Evolutionary conservation across 371 early-diverging fungal species (phyloP).

Genomic region (Encephalitozoon hellem): DNA sequence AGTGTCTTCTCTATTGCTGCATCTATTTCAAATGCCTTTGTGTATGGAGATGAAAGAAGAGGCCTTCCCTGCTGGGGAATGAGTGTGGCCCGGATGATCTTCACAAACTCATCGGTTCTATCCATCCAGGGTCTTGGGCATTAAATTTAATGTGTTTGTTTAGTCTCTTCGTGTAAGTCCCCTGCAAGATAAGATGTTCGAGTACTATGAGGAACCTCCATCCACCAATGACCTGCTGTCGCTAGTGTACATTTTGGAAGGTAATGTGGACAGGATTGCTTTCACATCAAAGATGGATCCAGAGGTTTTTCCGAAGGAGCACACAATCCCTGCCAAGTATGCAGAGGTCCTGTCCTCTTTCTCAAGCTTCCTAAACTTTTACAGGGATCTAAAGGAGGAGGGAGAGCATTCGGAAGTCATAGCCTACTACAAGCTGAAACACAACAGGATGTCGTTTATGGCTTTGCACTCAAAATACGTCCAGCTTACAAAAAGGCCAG

Average conservation of each 20-base stretch:
- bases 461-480: not conserved
- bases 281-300: not conserved
- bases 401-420: not conserved
- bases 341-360: not conserved
- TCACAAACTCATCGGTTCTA: constrained; percentile 54
- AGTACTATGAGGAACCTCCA: not conserved
- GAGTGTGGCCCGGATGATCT: constrained; percentile 41
- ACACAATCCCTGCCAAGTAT: not conserved
- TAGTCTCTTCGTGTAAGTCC: not conserved
- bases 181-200: not conserved
- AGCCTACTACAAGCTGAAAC: not conserved
- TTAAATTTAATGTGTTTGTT: constrained; percentile 2
- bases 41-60: not conserved
- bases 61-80: constrained; percentile 40
- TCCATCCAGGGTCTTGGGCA: constrained; percentile 42
- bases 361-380: not conserved
- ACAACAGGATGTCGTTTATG: not conserved
- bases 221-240: not conserved
- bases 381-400: not conserved
- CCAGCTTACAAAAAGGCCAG: not conserved
- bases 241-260: not conserved
- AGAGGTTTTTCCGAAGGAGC: not conserved
- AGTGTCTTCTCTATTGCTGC: not conserved
- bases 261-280: not conserved
- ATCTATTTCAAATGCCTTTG: constrained; percentile 6